Conservation (phyloP, 371 early-diverging fungal species). For the Thermomucor indicae-seudaticae region DNA sequence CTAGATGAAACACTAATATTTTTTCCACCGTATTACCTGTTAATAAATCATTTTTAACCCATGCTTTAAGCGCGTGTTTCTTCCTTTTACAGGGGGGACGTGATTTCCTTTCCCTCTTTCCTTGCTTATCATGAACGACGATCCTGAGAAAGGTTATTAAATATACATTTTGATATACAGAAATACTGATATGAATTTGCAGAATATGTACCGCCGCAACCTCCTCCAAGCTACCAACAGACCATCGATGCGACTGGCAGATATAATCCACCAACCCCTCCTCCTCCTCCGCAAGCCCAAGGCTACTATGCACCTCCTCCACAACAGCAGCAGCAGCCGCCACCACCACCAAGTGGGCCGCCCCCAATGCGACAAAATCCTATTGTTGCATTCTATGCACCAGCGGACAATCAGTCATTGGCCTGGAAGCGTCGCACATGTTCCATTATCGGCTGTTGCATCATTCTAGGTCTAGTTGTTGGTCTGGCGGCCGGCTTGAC, state of each 20-base stretch:
- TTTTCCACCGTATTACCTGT: no score
- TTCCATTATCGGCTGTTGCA: constrained; percentile 28
- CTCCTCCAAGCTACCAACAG: constrained; percentile 3
- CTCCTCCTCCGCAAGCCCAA: constrained; percentile 12
- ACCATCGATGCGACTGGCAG: neutral
- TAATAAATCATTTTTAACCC: no score
- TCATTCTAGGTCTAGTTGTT: constrained; percentile 25
- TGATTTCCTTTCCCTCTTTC: no score
- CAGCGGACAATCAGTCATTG: constrained; percentile 21
- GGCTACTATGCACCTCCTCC: constrained; percentile 28
- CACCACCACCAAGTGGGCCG: constrained; percentile 9
- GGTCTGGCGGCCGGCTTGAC: constrained; percentile 30
- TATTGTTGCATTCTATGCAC: constrained; percentile 24
- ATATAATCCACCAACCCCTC: neutral
- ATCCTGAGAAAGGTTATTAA: neutral
- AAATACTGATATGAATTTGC: neutral
- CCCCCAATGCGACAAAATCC: constrained; percentile 11
- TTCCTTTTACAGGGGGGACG: no score
- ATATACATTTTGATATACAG: neutral
- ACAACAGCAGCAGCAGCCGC: constrained; percentile 10
- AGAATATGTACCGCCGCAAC: neutral
- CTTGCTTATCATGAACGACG: constrained; percentile 1
- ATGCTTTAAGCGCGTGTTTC: no score
- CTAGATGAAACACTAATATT: no score
- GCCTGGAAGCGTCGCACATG: constrained; percentile 22